Conservation (phyloP, 2,329 filamentous ascomycete species). For the Aspergillus viridinutans region DNA sequence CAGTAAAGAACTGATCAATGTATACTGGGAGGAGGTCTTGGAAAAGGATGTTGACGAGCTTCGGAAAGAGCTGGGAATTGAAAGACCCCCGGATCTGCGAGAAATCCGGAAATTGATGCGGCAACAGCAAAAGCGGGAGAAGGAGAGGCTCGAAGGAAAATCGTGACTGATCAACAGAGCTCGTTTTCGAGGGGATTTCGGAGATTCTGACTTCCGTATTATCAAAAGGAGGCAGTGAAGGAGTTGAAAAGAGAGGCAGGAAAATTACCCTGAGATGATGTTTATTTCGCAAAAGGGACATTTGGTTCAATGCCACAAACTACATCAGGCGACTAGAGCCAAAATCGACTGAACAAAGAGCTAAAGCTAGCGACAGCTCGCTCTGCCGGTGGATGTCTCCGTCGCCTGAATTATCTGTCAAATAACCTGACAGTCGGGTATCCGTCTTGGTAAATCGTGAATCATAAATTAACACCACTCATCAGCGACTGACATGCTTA, state of each 20-base stretch:
- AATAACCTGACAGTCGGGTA: not conserved
- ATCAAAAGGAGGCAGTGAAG: not conserved
- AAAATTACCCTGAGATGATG: not conserved
- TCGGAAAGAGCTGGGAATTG: conserved; percentile 71
- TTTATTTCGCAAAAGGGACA: no score
- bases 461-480: not conserved
- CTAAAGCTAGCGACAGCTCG: not conserved
- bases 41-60: conserved; percentile 76
- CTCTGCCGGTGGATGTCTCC: not conserved
- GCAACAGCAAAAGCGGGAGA: conserved; percentile 63
- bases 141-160: conserved; percentile 41
- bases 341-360: not conserved
- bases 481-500: not conserved
- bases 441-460: not conserved
- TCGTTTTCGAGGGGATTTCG: conserved; percentile 9
- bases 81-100: conserved; percentile 82
- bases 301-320: not conserved
- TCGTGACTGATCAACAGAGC: not conserved
- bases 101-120: conserved; percentile 67
- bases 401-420: not conserved
- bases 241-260: not conserved
- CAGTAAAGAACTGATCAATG: conserved; percentile 79
- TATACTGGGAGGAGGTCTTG: conserved; percentile 96
- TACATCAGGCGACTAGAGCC: not conserved
- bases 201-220: not conserved